phyloP scores from a whole-genome alignment of 768 basidiomycete species.

The Calocera cornea region DNA sequence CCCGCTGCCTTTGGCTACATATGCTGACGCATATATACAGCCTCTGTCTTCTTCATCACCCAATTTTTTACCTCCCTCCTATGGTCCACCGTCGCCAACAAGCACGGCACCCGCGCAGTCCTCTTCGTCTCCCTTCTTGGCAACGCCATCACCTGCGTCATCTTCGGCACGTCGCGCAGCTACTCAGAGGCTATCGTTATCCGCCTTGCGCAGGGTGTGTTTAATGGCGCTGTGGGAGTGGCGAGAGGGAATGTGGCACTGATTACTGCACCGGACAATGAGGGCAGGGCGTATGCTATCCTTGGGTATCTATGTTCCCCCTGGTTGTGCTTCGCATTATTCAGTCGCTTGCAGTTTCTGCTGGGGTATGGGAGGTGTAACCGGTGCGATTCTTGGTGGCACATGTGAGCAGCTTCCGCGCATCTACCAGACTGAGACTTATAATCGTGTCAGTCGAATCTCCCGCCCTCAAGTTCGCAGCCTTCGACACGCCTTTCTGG shows the following conservation, averaged over 20 bases:
- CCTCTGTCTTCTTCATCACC: slow-evolving; percentile 79
- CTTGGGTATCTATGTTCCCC: slow-evolving; percentile 44
- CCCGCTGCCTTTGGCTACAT: slow-evolving; percentile 13
- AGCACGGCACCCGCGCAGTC: slow-evolving; percentile 75
- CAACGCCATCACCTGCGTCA: slow-evolving; percentile 59
- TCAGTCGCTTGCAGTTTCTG: slow-evolving; percentile 45
- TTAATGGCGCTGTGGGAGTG: slow-evolving; percentile 88
- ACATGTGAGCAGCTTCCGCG: slow-evolving; percentile 40
- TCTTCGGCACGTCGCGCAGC: slow-evolving; percentile 65
- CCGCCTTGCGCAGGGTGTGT: slow-evolving; percentile 80
- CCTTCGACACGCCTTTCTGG: slow-evolving; percentile 57
- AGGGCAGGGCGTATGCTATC: slow-evolving; percentile 87
- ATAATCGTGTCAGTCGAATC: slow-evolving; percentile 45
- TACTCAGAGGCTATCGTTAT: slow-evolving; percentile 71
- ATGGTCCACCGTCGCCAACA: slow-evolving; percentile 94
- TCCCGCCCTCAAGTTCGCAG: slow-evolving; percentile 78
- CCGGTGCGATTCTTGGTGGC: slow-evolving; percentile 76
- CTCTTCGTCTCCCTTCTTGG: slow-evolving; percentile 75
- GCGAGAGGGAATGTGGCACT: slow-evolving; percentile 77
- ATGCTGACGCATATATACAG: slow-evolving; percentile 25
- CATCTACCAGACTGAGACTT: slow-evolving; percentile 13
- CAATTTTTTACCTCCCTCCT: slow-evolving; percentile 90
- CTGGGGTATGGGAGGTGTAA: slow-evolving; percentile 94
- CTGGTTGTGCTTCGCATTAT: not conserved
- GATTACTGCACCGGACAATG: slow-evolving; percentile 84